Evolutionary conservation across 805 yeast genomes (phyloP), one percentile per base, ranked within the genome.

Genomic region (Kodamaea neixiangensis): DNA sequence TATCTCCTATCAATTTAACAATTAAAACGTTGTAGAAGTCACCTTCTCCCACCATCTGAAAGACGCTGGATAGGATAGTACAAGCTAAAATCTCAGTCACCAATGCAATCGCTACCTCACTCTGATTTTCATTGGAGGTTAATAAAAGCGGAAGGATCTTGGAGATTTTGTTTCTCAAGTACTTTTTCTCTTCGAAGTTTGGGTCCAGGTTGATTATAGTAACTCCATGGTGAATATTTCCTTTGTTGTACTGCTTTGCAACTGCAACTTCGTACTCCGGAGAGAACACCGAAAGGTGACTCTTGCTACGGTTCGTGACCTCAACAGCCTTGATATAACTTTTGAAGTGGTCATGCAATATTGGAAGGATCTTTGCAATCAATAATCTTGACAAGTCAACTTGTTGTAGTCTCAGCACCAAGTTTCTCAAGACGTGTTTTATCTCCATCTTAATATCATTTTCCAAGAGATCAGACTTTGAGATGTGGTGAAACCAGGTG

Each of bases 11-110:
- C 1, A 78, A 64, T 47, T 79, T 78, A 7, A 83, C 83, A 13
- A 90, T 74, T 38, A 76, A 60, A 49, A 82, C 79, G 63, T 92
- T 92, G 81, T 86, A 87, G 53, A 82, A 86, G 62, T 90, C 96
- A 0, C 93, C 81, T 45, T 87, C 92, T 0, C 85, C 68, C 1
- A 86, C 58, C 68, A 86, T 78, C 5, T 70, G 62, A 9, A 89
- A 54, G 0, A 90, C 80, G 49, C 80, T 77, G 19, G 82, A 73
- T 10, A 73, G 53, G 1, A 75, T 60, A 0, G 78, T 73, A 43
- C 78, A 73, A 0, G 88, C 64, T 2, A 89, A 48, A 5, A 92
- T 72, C 58, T 92, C 97, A 35, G 84, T 71, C 0, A 86, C 58
- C 7, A 92, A 67, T 0, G 77, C 64, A 0, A 56, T 51, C 0